Base-by-base conservation (phyloP, 495 filamentous ascomycete species). In the Neurospora intermedia region DNA sequence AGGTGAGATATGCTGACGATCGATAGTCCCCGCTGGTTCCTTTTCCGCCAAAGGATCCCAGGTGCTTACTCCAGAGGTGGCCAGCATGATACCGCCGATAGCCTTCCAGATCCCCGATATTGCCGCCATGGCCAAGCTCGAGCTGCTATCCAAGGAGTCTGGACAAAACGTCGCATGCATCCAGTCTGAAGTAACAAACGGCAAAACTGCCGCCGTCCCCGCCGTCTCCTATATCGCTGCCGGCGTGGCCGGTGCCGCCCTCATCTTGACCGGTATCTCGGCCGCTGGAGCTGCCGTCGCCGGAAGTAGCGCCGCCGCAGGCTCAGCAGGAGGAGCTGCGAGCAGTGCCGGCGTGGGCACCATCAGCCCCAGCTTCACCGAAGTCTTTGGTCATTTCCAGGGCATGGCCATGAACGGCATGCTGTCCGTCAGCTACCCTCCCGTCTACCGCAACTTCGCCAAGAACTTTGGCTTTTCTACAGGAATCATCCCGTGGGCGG, bases 401-500 rank as follows among this genome's bases (percentile, higher is more conserved):
- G 90, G 90, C 40, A 90, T 99, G 81, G 94, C 96, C 23, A 91
- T 94, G 84, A 97, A 94, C 79, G 96, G 96, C 71, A 98, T 98
- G 96, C 82, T 98, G 79, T 95, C 91, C 74, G 94, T 94, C 76
- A 88, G 90, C 76, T 94, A 97, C 77, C 96, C 96, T 6, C 80
- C 88, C 39, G 89, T 98, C 38, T 98, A 98, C 81, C 86, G 89
- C 73, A 94, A 90, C 78, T 99, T 97, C 80, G 81, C 92, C 48
- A 91, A 91, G 82, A 99, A 98, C 81, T 99, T 99, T 81, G 94
- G 86, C 46, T 99, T 97, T 85, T 94, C 93, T 74, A 91, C 90
- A 38, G 95, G 94, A 31, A 79, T 98, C 74, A 86, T 99, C 69
- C 88, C 91, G 4, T 97, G 95, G 94, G 88, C 84, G 46, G 79